Evolutionary conservation across 306 rosid species (phyloP).

Genomic region (Echinosophora koreensis): DNA sequence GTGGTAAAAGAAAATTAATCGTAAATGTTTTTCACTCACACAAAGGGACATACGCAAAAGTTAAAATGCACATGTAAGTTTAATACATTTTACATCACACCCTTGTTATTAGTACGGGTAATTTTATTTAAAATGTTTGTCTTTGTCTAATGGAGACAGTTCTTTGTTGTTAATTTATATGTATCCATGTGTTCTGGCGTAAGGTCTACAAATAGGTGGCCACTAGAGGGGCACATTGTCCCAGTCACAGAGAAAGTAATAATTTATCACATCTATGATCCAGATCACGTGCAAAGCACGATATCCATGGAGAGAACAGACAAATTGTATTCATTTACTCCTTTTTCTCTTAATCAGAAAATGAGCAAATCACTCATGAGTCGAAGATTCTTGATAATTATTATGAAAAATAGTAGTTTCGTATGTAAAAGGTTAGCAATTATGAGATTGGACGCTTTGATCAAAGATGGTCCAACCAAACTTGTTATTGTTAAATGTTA

Average conservation of each 20-base stretch:
- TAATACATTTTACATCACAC: slow-evolving; percentile 21
- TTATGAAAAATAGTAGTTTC: slow-evolving; percentile 1
- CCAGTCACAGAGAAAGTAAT: slow-evolving; percentile 44
- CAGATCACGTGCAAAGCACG: slow-evolving; percentile 77
- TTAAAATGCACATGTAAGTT: slow-evolving; percentile 38
- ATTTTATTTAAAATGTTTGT: slow-evolving; percentile 40
- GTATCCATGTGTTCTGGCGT: slow-evolving; percentile 26
- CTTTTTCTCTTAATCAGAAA: slow-evolving; percentile 48
- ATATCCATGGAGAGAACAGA: slow-evolving; percentile 56
- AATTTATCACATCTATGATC: slow-evolving; percentile 49
- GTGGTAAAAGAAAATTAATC: neutral
- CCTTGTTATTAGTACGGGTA: slow-evolving; percentile 33
- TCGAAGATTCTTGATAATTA: slow-evolving; percentile 48
- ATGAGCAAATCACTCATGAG: slow-evolving; percentile 49
- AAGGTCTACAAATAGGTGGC: slow-evolving; percentile 37
- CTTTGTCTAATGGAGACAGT: slow-evolving; percentile 32
- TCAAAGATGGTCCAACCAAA: slow-evolving; percentile 47
- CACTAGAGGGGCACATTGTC: slow-evolving; percentile 58
- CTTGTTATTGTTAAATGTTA: no score
- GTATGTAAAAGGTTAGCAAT: slow-evolving; percentile 41
- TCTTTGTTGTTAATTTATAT: slow-evolving; percentile 24
- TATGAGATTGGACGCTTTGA: slow-evolving; percentile 35
- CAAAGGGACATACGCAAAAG: slow-evolving; percentile 26
- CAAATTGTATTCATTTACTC: slow-evolving; percentile 51
- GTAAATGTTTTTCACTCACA: slow-evolving; percentile 11